Percentiles rank a stretch among this genome's conserved stretches.
phyloP scores from a whole-genome alignment of 2,329 filamentous ascomycete genomes.

The Trichoderma sp. region DNA sequence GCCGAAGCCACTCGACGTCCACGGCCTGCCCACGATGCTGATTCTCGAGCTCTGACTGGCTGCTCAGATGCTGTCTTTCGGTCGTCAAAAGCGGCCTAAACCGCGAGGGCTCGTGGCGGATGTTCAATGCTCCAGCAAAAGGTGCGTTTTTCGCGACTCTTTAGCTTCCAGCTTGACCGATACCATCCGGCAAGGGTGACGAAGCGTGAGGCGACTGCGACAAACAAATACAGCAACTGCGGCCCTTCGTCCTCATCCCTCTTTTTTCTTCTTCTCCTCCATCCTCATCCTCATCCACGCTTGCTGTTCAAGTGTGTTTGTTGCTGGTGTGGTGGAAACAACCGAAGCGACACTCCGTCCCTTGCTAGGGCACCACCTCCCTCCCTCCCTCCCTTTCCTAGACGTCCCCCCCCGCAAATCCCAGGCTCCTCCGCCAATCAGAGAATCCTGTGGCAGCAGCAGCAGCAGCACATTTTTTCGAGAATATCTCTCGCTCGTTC shows the following conservation, averaged over 20 bases:
- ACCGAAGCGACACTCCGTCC: slow-evolving; percentile 1
- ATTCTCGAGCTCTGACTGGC: slow-evolving; percentile 30
- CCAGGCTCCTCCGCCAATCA: slow-evolving; percentile 3
- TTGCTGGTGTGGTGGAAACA: slow-evolving; percentile 22
- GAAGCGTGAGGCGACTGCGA: slow-evolving; percentile 9
- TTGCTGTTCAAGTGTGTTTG: not conserved
- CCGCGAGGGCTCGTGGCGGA: slow-evolving; percentile 20
- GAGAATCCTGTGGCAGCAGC: not conserved
- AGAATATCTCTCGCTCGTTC: not conserved
- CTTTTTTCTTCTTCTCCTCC: not conserved
- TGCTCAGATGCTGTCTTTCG: slow-evolving; percentile 19
- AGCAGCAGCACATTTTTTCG: slow-evolving; percentile 5
- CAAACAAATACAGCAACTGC: slow-evolving; percentile 21
- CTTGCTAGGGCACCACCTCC: slow-evolving; percentile 2
- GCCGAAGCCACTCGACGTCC: slow-evolving; percentile 28
- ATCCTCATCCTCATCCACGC: slow-evolving; percentile 18
- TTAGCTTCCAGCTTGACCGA: not conserved
- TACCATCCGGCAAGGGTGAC: not conserved
- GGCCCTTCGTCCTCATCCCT: not conserved
- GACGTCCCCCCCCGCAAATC: not conserved
- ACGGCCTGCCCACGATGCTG: slow-evolving; percentile 30
- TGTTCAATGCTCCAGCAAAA: slow-evolving; percentile 13
- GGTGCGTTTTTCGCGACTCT: slow-evolving; percentile 17
- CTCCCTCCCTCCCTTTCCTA: not conserved
- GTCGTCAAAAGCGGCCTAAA: slow-evolving; percentile 30